Conservation (phyloP, 2,329 filamentous ascomycete species). For the Colletotrichum coccodes region DNA sequence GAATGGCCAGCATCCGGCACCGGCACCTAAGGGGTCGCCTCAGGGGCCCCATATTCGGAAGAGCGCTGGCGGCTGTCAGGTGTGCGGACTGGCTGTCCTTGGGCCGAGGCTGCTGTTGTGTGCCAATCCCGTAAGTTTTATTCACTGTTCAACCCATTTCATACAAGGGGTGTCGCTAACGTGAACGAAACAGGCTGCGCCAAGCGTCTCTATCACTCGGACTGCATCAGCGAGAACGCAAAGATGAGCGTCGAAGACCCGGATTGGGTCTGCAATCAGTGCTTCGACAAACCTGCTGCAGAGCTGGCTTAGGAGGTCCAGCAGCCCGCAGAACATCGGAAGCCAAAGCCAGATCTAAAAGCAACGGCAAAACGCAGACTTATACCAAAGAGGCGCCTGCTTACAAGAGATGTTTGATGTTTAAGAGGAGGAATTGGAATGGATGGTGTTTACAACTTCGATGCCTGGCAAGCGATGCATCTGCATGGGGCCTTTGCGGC, state of each 20-base stretch:
- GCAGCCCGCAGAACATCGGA: not conserved
- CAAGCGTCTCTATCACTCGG: constrained; percentile 58
- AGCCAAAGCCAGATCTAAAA: not conserved
- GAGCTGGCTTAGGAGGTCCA: constrained; percentile 9
- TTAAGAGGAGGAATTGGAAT: not conserved
- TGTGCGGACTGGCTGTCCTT: constrained; percentile 59
- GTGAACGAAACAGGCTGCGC: constrained; percentile 48
- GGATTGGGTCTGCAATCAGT: constrained; percentile 35
- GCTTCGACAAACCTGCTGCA: not conserved
- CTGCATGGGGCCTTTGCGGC: constrained; percentile 19
- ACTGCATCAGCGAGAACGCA: constrained; percentile 50
- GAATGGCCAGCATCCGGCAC: not conserved
- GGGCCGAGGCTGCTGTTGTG: constrained; percentile 61
- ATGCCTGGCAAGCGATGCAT: constrained; percentile 20
- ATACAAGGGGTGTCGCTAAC: not conserved
- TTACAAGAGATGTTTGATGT: not conserved
- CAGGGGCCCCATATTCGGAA: constrained; percentile 50
- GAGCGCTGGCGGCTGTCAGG: constrained; percentile 55
- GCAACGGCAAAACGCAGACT: not conserved
- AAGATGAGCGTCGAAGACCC: constrained; percentile 46
- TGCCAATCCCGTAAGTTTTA: constrained; percentile 56
- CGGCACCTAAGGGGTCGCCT: constrained; percentile 40
- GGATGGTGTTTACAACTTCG: not conserved
- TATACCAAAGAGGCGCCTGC: not conserved
- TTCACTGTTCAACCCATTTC: no score